These are phyloP conservation scores for Neolentinus lepideus DNA, from an alignment of 1,284 basidiomycete species.

Conservation along the genomic window DNA sequence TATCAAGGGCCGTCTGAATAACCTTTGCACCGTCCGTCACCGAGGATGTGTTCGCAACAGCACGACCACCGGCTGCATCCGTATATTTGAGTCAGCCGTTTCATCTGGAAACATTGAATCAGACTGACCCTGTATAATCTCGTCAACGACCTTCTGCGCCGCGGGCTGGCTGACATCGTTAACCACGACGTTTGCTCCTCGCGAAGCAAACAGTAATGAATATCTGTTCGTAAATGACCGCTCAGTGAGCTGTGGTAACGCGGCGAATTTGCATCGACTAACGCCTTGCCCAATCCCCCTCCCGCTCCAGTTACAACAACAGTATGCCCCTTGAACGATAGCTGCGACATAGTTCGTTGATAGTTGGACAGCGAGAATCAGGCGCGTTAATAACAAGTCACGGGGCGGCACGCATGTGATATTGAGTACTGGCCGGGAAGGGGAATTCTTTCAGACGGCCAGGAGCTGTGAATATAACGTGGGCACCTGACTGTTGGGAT, in stretches of 20 bases:
- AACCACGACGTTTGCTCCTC: conserved; percentile 92
- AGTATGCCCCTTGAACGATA: conserved; percentile 88
- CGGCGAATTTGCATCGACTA: conserved; percentile 23
- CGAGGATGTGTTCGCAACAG: conserved; percentile 82
- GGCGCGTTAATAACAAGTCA: background rate
- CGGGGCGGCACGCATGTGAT: background rate
- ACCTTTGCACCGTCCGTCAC: conserved; percentile 87
- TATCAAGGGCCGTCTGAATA: conserved; percentile 82
- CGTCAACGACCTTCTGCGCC: conserved; percentile 89
- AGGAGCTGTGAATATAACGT: background rate
- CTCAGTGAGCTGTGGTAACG: background rate
- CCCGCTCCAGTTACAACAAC: conserved; percentile 96
- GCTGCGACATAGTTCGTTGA: conserved; percentile 33
- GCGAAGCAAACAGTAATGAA: conserved; percentile 82
- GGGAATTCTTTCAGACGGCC: background rate
- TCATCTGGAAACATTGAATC: background rate
- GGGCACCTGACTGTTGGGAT: background rate
- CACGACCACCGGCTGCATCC: conserved; percentile 76
- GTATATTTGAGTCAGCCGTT: background rate
- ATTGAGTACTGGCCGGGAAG: no score
- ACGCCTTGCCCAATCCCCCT: conserved; percentile 90
- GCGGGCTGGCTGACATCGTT: conserved; percentile 90
- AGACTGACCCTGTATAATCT: conserved; percentile 74
- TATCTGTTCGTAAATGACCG: conserved; percentile 48
- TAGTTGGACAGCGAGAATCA: background rate